Evolutionary conservation across 495 filamentous ascomycete species (phyloP).

Genomic region (Trichoderma orchidacearum): DNA sequence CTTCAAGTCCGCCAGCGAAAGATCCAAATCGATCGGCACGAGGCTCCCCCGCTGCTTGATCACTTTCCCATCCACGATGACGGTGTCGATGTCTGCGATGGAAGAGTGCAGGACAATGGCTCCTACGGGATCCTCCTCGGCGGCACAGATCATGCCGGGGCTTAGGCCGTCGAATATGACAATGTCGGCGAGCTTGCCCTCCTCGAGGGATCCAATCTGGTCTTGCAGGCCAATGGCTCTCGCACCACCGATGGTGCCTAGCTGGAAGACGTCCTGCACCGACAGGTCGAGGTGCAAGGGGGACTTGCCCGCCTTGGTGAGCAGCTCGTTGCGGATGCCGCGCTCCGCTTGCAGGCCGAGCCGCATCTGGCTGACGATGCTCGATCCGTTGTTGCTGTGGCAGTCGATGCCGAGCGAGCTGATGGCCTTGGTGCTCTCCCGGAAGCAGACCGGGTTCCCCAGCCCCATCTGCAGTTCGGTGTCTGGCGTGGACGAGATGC

Average conservation of each 20-base stretch:
- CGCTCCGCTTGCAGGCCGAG: conserved; percentile 29
- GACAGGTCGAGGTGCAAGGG: conserved; percentile 17
- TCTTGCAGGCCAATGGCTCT: conserved; percentile 27
- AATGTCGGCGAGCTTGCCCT: conserved; percentile 30
- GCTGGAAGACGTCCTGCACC: conserved; percentile 33
- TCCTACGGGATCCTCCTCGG: conserved; percentile 28
- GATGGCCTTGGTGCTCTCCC: conserved; percentile 10
- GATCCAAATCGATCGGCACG: background rate
- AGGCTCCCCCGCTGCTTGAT: conserved; percentile 15
- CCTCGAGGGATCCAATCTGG: conserved; percentile 28
- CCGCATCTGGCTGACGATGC: conserved; percentile 21
- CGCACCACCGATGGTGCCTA: conserved; percentile 35
- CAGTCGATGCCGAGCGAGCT: conserved; percentile 35
- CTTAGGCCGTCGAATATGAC: conserved; percentile 26
- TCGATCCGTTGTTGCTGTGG: conserved; percentile 26
- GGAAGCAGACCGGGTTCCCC: conserved; percentile 17
- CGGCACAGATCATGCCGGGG: conserved; percentile 26
- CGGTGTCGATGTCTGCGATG: conserved; percentile 25
- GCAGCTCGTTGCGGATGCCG: conserved; percentile 11
- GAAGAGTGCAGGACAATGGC: conserved; percentile 30
- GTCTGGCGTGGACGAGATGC: conserved; percentile 24
- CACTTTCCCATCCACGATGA: conserved; percentile 29
- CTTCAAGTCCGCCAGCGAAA: background rate
- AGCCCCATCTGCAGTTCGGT: conserved; percentile 30
- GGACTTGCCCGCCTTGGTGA: conserved; percentile 13